These are phyloP conservation scores for Alternaria sp. DNA, from an alignment of 2,329 filamentous ascomycete genomes.

Conservation along the genomic window DNA sequence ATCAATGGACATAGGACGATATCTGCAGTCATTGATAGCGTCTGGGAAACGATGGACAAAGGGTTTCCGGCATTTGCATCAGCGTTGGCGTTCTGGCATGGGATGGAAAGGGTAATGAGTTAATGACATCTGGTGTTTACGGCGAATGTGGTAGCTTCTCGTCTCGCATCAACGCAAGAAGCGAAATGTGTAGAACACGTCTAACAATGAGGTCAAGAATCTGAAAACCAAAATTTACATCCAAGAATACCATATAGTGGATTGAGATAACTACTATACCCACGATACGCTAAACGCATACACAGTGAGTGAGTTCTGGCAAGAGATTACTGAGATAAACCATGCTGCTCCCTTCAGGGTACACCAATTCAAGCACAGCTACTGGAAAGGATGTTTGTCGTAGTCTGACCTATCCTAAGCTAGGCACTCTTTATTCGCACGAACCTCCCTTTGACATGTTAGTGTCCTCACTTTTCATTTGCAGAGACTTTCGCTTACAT, in stretches of 20 bases:
- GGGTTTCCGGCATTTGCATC: constrained; percentile 10
- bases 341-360: background rate
- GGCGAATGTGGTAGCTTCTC: constrained; percentile 1
- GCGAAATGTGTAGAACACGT: background rate
- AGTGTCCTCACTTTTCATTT: background rate
- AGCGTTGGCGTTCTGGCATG: constrained; percentile 16
- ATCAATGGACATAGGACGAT: background rate
- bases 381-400: background rate
- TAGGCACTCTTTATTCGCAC: background rate
- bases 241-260: background rate
- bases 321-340: background rate
- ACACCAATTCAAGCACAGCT: background rate
- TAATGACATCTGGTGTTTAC: constrained; percentile 4
- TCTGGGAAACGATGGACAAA: background rate
- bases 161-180: background rate
- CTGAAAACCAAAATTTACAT: background rate
- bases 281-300: background rate
- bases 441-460: background rate
- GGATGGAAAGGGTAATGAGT: constrained; percentile 1
- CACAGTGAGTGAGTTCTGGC: background rate
- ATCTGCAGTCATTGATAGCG: background rate
- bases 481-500: background rate
- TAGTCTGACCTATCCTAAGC: background rate
- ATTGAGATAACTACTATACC: background rate
- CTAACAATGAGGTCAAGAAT: background rate